phyloP scores from a whole-genome alignment of 495 filamentous ascomycete genomes.

The Thozetella sp. region DNA sequence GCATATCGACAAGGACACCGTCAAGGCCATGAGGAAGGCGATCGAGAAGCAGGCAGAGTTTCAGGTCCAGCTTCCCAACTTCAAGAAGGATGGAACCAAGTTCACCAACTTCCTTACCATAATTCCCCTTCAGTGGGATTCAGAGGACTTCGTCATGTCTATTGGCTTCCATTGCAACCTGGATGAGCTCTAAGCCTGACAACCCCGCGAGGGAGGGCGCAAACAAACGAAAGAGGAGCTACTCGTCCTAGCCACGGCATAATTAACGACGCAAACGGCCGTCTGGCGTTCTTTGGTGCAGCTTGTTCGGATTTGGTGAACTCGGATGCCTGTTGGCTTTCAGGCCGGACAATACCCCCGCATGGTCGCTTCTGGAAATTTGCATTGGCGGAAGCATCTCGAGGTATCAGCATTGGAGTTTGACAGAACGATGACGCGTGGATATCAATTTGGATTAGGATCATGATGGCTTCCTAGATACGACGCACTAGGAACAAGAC shows the following conservation, averaged over 20 bases:
- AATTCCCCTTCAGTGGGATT: slow-evolving; percentile 42
- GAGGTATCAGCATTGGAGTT: background rate
- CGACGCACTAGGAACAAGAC: no score
- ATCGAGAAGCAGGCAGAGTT: slow-evolving; percentile 40
- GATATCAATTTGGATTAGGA: background rate
- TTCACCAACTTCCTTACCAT: slow-evolving; percentile 50
- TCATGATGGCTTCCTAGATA: background rate
- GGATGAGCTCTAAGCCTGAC: slow-evolving; percentile 4
- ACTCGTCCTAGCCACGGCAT: no score
- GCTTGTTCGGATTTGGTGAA: background rate
- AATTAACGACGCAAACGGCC: no score
- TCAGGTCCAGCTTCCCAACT: slow-evolving; percentile 46
- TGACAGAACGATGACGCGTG: background rate
- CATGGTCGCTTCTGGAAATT: background rate
- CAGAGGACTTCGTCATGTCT: slow-evolving; percentile 24
- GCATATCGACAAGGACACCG: slow-evolving; percentile 31
- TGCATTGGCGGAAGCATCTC: background rate
- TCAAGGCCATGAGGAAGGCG: slow-evolving; percentile 37
- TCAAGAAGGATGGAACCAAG: slow-evolving; percentile 43
- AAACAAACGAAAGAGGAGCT: background rate
- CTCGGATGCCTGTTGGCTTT: background rate
- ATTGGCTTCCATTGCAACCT: slow-evolving; percentile 45
- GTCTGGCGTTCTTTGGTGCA: background rate
- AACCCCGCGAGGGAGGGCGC: background rate
- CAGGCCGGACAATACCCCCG: background rate